Base-by-base conservation (phyloP, 2,329 filamentous ascomycete genomes). In the Plenodomus biglobosus region DNA sequence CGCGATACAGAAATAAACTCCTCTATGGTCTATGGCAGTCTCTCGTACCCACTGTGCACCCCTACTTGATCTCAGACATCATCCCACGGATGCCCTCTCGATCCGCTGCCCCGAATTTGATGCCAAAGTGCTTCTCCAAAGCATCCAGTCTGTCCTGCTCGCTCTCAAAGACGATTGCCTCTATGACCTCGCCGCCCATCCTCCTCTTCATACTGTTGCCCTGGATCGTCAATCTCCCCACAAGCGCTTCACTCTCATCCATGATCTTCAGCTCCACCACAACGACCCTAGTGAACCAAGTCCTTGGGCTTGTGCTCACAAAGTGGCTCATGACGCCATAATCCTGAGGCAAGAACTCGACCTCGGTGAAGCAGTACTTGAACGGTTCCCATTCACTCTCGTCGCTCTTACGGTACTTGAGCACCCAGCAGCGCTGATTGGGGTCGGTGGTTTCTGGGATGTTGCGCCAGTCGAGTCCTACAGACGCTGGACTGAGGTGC, bases 301-400 rank as follows among this genome's bases (percentile, higher is more conserved):
- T 64, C 24, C 52, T 59, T n/a, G 43, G 61, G 42, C 54, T 66
- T 1, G 68, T 71, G 45, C 67, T 71, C 6, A 65, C 71, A 44
- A 50, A 69, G 42, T 68, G 65, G 40, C 69, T 72, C 61, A 70
- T 67, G 22, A 67, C 21, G 8, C 38, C 48, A 43, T 68, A 72
- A 42, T 73, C 70, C 16, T 47, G 52, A 0, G 61, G 64, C 15
- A 66, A 50, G 45, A 71, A 73, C 40, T 72, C 70, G 3, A 72
- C 52, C 55, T 73, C 70, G 13, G 79, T 78, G 66, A 90, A 91
- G 52, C 78, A 81, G 66, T 88, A 89, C 40, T 77, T 80, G 1
- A 80, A 73, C 18, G 78, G 73, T 15, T 32, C 27, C 82, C 85
- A 91, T 1, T 75, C 73, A 39, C 69, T 72, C 0, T 77, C 70